Base-by-base conservation (phyloP, 306 rosid genomes). In the Trifolium subterraneum region DNA sequence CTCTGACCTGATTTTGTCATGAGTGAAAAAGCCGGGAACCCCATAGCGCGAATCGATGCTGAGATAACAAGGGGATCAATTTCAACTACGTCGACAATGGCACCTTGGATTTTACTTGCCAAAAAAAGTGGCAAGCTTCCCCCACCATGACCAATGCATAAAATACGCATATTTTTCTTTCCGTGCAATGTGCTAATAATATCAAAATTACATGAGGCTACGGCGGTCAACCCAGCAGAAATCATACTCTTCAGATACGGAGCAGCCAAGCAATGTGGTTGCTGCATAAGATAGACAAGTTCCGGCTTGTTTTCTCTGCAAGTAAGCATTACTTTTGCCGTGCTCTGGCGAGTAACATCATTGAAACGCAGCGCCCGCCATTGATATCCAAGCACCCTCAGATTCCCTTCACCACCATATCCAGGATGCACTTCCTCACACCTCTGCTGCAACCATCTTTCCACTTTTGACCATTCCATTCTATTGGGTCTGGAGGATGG, bases 91-190 rank as follows among this genome's bases (percentile, higher is more conserved):
- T 90, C 85, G 44, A 94, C 83, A 12, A 27, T 16, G 41, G 98
- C 97, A 80, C 98, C 98, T 88, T 80, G 91, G 76, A 94, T 84
- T 82, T 81, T 86, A 82, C 94, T 89, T 22, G 97, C 95, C 85
- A 91, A 76, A 81, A 91, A 91, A 68, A 94, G 81, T 7, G 98
- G 96, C 70, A 91, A 83, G 82, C 97, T 90, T 68, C 98, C 98
- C 27, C 98, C 98, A 71, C 98, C 98, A 72, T 94, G 97, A 23
- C 97, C 98, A 15, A 94, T 89, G 85, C 97, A 91, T 76, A 94
- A 80, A 69, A 91, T 87, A 59, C 71, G 81, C 90, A 91, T 83
- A 23, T 65, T 78, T 74, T 91, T 83, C 62, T 79, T 83, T 77
- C 97, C 98, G 16, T 74, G 84, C 55, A 79, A 75, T 8, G 80